Percentiles rank a stretch among this genome's conserved stretches.
These are phyloP conservation scores for Sambucus nigra DNA, from an alignment of 129 eudicot species.

Conservation along the genomic window DNA sequence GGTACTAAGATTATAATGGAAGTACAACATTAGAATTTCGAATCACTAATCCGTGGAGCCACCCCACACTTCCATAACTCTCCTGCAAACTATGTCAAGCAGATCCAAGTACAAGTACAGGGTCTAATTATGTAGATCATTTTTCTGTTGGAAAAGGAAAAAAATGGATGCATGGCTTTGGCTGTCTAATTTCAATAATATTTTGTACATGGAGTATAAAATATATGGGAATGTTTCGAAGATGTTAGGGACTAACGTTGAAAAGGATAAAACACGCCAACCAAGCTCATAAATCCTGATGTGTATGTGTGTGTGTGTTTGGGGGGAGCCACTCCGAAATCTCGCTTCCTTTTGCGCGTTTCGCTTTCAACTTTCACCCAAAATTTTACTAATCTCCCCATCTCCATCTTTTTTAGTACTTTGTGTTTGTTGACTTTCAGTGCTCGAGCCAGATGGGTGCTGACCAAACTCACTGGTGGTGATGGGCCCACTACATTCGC, in stretches of 20 bases:
- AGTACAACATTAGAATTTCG: too few species aligned
- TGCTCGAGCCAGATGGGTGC: conserved; percentile 67
- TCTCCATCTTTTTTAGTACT: not conserved
- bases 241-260: too few species aligned
- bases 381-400: not conserved
- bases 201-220: not conserved
- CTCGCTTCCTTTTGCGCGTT: not conserved
- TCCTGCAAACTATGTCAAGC: too few species aligned
- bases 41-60: too few species aligned
- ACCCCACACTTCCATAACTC: too few species aligned
- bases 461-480: conserved; percentile 52
- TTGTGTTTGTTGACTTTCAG: conserved; percentile 30
- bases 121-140: too few species aligned
- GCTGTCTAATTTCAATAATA: not conserved
- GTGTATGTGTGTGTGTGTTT: not conserved
- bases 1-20: too few species aligned
- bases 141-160: too few species aligned
- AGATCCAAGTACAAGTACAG: too few species aligned
- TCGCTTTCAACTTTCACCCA: not conserved
- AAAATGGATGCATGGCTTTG: too few species aligned
- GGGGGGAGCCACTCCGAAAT: not conserved
- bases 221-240: not conserved
- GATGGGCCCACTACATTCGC: not conserved
- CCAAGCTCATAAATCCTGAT: conserved; percentile 1
- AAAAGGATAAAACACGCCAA: too few species aligned